Base-by-base conservation (phyloP, 1,139 yeast genomes). In the Yamadazyma triangularis region DNA sequence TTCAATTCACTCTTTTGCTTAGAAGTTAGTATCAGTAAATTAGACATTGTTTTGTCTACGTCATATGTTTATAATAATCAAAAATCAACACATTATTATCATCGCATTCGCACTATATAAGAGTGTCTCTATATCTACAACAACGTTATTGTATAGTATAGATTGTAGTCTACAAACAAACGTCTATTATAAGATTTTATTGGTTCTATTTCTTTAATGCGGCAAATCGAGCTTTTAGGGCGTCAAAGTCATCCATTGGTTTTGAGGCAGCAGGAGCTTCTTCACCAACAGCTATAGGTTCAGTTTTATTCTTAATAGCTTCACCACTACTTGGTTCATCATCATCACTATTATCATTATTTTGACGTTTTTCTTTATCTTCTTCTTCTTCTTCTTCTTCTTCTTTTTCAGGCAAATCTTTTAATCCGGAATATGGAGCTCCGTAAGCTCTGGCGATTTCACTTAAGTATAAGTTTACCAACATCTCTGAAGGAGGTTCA, bases 401-500 rank as follows among this genome's bases (percentile, higher is more conserved):
- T 4, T 36, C 48, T 2, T 36, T 49, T 3, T 39, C 49, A 9
- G 48, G 59, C 10, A 57, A 64, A n/a, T 53, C 67, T 3, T 53
- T 55, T 34, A 79, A 51, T 14, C 77, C 80, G 28, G 85, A 76
- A 48, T 76, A 86, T 1, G 89, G 86, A 2, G 80, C 93, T 25
- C 70, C 71, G 50, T 88, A 88, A 0, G 95, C 85, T 36, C 69
- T 65, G 1, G 95, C 95, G 38, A 88, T 87, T 48, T 88, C 96
- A 35, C 74, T 64, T 39, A 88, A 60, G 50, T 88, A 88, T 38
- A 84, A 56, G 15, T 72, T 68, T 2, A 87, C 94, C 36, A 87
- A 64, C 15, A 70, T 77, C 25, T 66, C 70, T 4, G 71, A 58
- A 0, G 95, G 96, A 3, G 94, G 79, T 30, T 73, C 77, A 2